phyloP scores from a whole-genome alignment of 768 basidiomycete genomes.

The Lyophyllum decastes region DNA sequence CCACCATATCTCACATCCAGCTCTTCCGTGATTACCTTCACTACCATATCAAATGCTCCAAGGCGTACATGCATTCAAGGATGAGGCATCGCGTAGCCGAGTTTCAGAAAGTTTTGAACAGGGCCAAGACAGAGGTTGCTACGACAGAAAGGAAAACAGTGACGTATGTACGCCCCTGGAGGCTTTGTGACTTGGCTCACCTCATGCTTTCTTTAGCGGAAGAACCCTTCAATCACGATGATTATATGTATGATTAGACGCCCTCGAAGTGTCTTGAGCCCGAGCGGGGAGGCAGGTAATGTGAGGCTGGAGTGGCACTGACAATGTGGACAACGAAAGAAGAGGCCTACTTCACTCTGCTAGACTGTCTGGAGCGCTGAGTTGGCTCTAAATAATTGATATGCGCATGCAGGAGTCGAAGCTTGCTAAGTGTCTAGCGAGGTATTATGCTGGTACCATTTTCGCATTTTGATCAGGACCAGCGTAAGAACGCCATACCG shows the following conservation, averaged over 20 bases:
- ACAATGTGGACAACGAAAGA: too few relatives aligned
- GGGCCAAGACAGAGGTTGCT: slow-evolving; percentile 91
- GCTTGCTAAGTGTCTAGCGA: too few relatives aligned
- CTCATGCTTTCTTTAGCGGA: slow-evolving; percentile 36
- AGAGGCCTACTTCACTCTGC: too few relatives aligned
- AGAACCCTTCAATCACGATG: slow-evolving; percentile 58
- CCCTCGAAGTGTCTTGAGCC: too few relatives aligned
- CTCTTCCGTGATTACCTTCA: slow-evolving; percentile 99
- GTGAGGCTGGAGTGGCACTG: background rate
- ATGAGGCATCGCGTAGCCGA: slow-evolving; percentile 93
- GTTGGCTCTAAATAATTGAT: too few relatives aligned
- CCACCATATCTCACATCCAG: slow-evolving; percentile 93
- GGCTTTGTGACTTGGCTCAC: background rate
- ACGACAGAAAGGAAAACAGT: slow-evolving; percentile 88
- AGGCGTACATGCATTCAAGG: slow-evolving; percentile 98
- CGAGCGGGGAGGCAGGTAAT: background rate
- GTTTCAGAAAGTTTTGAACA: slow-evolving; percentile 94
- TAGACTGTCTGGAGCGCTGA: background rate
- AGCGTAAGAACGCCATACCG: background rate
- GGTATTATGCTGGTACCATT: too few relatives aligned
- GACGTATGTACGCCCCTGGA: slow-evolving; percentile 51
- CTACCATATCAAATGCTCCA: slow-evolving; percentile 98
- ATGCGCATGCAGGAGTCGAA: background rate
- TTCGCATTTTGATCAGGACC: background rate
- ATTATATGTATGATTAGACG: slow-evolving; percentile 16